Percentiles rank a stretch among this genome's conserved stretches.
These are phyloP conservation scores for Curvularia lunata DNA, from an alignment of 2,329 filamentous ascomycete species.

Conservation along the genomic window DNA sequence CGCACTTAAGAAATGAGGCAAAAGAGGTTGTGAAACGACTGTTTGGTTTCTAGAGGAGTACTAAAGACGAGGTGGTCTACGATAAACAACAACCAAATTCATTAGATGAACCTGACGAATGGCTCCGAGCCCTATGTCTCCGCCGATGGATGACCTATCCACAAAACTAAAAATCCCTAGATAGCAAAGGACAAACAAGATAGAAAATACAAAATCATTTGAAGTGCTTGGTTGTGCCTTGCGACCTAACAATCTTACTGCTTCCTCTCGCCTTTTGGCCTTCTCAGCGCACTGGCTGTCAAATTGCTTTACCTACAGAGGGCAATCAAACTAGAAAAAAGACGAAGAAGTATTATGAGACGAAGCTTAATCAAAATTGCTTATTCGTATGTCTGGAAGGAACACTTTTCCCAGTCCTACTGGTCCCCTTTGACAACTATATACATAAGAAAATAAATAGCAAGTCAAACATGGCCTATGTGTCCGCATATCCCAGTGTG, in stretches of 20 bases:
- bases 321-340: constrained; percentile 36
- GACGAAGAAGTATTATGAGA: constrained; percentile 29
- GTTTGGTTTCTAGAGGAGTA: not conserved
- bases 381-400: constrained; percentile 30
- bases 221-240: constrained; percentile 9
- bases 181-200: not conserved
- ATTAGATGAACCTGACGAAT: not conserved
- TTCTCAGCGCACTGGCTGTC: constrained; percentile 37
- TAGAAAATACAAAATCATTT: not conserved
- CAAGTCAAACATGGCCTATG: not conserved
- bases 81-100: not conserved
- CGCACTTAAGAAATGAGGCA: constrained; percentile 1
- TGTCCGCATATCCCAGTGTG: too few relatives aligned
- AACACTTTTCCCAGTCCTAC: not conserved
- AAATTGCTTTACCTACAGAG: constrained; percentile 41
- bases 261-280: constrained; percentile 28
- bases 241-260: constrained; percentile 19
- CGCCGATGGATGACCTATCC: not conserved
- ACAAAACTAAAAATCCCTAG: not conserved
- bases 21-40: not conserved
- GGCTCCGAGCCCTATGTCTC: not conserved
- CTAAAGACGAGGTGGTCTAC: not conserved
- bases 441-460: not conserved
- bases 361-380: constrained; percentile 41
- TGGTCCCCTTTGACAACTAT: not conserved